Evolutionary conservation across 129 eudicot genomes (phyloP), one percentile per base, ranked within the genome.

Genomic region (Heracleum sosnowskyi): DNA sequence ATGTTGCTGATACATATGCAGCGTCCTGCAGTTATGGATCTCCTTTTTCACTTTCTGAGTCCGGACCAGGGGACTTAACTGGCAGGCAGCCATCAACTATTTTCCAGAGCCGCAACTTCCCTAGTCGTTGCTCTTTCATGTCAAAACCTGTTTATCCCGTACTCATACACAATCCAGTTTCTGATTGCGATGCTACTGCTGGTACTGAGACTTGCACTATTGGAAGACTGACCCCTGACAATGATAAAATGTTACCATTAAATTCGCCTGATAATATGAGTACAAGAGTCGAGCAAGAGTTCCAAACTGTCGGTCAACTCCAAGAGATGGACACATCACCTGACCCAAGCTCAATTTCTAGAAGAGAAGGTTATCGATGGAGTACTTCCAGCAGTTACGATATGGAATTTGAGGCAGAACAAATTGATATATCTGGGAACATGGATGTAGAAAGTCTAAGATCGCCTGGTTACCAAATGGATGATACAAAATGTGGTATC

Each of bases 331-430:
- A 55, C 11, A n/a, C 72, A 51, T 76, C 79, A 18, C 69, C 79
- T 24, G 47, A 53, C 72, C 72, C 79, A 29, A 55, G 70, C 34
- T 24, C 72, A 39, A 76, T 66, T 62, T 57, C 72, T 20, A 76
- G 79, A 57, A 57, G 71, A 76, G 79, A 76, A 18, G 71, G 79
- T 55, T 76, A 35, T 37, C 68, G 79, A n/a, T 55, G 79, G 79
- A 76, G 79, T 66, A 76, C 35, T 26, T 45, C 71, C 26, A 76
- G 79, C 79, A 76, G 79, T 76, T 76, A 55, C 18, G 79, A 76
- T 55, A 76, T 55, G 79, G 69, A 28, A 47, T 76, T 55, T 26
- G 71, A 76, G 8, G 51, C 24, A 37, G 79, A 76, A n/a, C 44
- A 76, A 39, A 35, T 57, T 36, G 55, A 57, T 36, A 17, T 39